Evolutionary conservation across 805 yeast species (phyloP), one percentile per base, ranked within the genome.

Genomic region (Hanseniaspora nectarophila): DNA sequence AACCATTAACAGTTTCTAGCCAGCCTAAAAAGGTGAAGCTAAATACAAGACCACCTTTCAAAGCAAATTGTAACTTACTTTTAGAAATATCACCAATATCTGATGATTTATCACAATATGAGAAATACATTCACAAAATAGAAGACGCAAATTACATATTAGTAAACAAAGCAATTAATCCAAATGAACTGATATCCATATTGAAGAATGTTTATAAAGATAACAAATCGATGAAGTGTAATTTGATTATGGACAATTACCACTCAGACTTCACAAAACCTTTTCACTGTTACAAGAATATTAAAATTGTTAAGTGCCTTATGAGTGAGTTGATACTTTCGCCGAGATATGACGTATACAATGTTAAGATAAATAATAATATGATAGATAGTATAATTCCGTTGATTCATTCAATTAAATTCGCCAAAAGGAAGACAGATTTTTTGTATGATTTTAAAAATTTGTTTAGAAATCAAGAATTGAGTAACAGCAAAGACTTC

Each of bases 301-400:
- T 49, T 2, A 16, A 21, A 13, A 42, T 49, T 34, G 43, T 42
- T 4, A 40, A 49, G n/a, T 32, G 28, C 9, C n/a, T 49, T 4
- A 38, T 49, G 23, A 42, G 53, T 20, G 53, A 49, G 3, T n/a
- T 49, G 8, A 40, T 49, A 13, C 5, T 49, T 5, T 33, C 53
- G 3, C 7, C 46, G 13, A 34, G 28, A 8, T 38, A 18, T 18
- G 24, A 18, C 16, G 9, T 49, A 12, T 49, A 34, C 20, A 49
- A 49, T 35, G 24, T 49, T 2, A 49, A 42, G 18, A 18, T 33
- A 8, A 42, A 42, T 13, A 24, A 24, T 5, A 7, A 26, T 3
- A 9, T 20, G 8, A 13, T 42, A 12, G n/a, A 10, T 2, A 38
- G 37, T n/a, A 10, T 49, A 1, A 21, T 49, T 16, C 10, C 44